Evolutionary conservation across 73 alveolate species (phyloP).

Genomic region (Tetrahymena malaccensis): DNA sequence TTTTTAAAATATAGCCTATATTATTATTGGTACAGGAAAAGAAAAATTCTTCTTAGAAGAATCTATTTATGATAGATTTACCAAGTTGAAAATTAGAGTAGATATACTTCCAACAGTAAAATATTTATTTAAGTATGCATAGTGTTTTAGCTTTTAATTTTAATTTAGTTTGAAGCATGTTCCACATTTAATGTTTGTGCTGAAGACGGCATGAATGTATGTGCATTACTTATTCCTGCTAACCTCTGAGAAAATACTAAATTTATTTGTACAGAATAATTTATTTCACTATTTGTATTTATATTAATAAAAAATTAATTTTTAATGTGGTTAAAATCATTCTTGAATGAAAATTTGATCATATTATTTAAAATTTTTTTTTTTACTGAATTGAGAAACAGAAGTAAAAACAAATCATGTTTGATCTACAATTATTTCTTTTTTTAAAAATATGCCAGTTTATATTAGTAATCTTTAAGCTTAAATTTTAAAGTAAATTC

Average conservation of each 20-base stretch:
- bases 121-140: background rate
- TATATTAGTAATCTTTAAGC: background rate
- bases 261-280: too few species aligned
- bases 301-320: too few species aligned
- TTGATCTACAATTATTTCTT: too few species aligned
- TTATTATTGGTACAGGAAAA: constrained; percentile 42
- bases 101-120: constrained; percentile 25
- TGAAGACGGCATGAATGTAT: constrained; percentile 28
- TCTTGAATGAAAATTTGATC: too few species aligned
- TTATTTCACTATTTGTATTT: background rate
- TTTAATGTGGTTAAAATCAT: too few species aligned
- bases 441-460: background rate
- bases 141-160: background rate
- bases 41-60: constrained; percentile 26
- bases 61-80: constrained; percentile 23
- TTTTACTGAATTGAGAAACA: too few species aligned
- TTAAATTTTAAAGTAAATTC: background rate
- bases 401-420: too few species aligned
- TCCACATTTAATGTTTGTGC: constrained; percentile 35
- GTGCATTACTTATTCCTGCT: constrained; percentile 38
- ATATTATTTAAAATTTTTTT: too few species aligned
- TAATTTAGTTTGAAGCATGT: constrained; percentile 28
- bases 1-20: background rate
- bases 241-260: constrained; percentile 9
- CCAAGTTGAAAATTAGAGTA: constrained; percentile 3